Conservation (phyloP, 805 yeast species). For the Diddensiella transvaalensis region DNA sequence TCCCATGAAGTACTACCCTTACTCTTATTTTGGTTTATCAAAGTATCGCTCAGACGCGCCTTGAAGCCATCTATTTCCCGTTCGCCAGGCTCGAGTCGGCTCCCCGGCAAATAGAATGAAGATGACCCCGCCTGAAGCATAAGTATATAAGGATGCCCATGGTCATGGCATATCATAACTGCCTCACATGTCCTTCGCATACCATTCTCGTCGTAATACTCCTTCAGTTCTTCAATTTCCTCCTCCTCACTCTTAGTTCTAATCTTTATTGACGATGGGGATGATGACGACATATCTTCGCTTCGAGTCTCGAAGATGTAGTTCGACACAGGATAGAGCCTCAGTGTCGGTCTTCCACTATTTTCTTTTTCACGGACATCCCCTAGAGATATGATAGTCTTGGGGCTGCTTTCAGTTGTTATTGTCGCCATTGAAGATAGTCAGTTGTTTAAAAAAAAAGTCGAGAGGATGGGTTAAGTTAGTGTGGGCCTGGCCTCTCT, state of each 20-base stretch:
- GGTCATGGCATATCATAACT: conserved; percentile 32
- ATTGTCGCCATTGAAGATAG: conserved; percentile 38
- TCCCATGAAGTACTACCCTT: conserved; percentile 27
- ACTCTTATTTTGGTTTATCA: conserved; percentile 21
- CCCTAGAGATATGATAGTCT: too few species aligned
- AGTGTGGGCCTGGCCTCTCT: too few species aligned
- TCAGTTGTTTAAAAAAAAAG: neutral
- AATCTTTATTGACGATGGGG: neutral
- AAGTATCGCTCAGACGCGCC: conserved; percentile 21
- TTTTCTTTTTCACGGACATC: too few species aligned
- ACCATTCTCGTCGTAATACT: conserved; percentile 30
- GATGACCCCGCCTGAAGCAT: conserved; percentile 29
- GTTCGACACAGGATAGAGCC: conserved; percentile 33
- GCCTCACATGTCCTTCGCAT: conserved; percentile 34
- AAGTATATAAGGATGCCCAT: conserved; percentile 33
- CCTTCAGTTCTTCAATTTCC: conserved; percentile 28
- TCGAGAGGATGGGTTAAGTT: neutral
- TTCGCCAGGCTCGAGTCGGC: conserved; percentile 28
- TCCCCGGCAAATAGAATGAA: conserved; percentile 28
- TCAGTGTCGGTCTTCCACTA: conserved; percentile 28
- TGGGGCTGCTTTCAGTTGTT: conserved; percentile 22
- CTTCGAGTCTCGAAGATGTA: conserved; percentile 32
- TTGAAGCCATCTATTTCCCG: conserved; percentile 29
- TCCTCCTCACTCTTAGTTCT: conserved; percentile 16
- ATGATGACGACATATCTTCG: conserved; percentile 24